These are phyloP conservation scores for Monilinia fructicola DNA, from an alignment of 2,329 filamentous ascomycete species.

Conservation along the genomic window DNA sequence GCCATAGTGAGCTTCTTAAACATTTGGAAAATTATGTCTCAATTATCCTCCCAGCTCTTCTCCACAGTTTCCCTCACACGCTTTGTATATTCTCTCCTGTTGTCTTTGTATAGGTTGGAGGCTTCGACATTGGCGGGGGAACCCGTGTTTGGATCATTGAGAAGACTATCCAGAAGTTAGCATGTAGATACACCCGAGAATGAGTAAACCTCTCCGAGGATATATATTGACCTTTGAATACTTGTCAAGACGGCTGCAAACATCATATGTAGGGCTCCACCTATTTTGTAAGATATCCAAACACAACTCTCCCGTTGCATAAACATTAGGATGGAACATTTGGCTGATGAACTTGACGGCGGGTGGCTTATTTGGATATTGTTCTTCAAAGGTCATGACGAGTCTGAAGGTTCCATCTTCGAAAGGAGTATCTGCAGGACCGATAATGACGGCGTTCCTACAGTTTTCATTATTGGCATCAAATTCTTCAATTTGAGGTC, in stretches of 20 bases:
- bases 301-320: slow-evolving; percentile 93
- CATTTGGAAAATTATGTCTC: slow-evolving; percentile 27
- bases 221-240: slow-evolving; percentile 75
- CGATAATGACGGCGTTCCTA: slow-evolving; percentile 98
- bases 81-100: slow-evolving; percentile 94
- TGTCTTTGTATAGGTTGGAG: slow-evolving; percentile 97
- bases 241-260: slow-evolving; percentile 92
- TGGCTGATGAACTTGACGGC: slow-evolving; percentile 97
- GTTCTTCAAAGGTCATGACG: slow-evolving; percentile 98
- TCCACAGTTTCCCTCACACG: slow-evolving; percentile 94
- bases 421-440: slow-evolving; percentile 93
- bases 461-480: slow-evolving; percentile 23
- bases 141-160: slow-evolving; percentile 98
- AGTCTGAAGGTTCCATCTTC: slow-evolving; percentile 97
- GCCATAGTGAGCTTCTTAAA: neutral
- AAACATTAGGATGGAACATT: slow-evolving; percentile 99
- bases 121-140: slow-evolving; percentile 97
- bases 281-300: slow-evolving; percentile 96
- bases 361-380: slow-evolving; percentile 97
- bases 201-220: neutral
- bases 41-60: slow-evolving; percentile 95
- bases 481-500: neutral
- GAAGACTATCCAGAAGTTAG: slow-evolving; percentile 59
- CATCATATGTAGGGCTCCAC: slow-evolving; percentile 98
- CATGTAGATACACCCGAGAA: slow-evolving; percentile 15